Percentiles rank a stretch among this genome's conserved stretches.
phyloP scores from a whole-genome alignment of 305 asterid genomes.

The Solanum hybrid region DNA sequence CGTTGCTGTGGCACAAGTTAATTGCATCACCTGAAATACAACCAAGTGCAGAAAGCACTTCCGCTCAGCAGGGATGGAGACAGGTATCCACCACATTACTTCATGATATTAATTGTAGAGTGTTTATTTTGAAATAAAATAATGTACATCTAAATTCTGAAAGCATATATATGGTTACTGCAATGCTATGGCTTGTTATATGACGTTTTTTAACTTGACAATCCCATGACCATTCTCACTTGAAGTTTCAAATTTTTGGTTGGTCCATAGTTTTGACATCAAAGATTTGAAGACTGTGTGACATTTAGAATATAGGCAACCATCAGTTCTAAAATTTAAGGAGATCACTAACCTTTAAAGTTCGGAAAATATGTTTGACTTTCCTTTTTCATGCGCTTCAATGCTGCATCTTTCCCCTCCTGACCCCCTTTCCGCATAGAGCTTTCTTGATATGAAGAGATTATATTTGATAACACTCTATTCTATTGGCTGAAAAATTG shows the following conservation, averaged over 20 bases:
- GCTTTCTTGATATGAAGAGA: neutral
- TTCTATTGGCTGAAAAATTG: neutral
- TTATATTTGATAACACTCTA: neutral
- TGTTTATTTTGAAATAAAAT: neutral
- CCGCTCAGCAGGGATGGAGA: constrained; percentile 99
- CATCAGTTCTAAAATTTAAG: neutral
- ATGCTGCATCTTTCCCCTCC: neutral
- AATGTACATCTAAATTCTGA: neutral
- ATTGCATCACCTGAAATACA: constrained; percentile 88
- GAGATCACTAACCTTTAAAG: neutral
- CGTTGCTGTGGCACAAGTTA: constrained; percentile 96
- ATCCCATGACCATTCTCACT: neutral
- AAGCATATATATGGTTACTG: neutral
- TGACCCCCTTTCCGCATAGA: neutral
- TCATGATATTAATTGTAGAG: neutral
- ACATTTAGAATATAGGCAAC: neutral
- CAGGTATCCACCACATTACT: constrained; percentile 46
- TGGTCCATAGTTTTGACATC: neutral
- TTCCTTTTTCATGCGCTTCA: neutral
- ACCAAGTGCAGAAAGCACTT: constrained; percentile 88
- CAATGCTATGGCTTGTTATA: neutral
- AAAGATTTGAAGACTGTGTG: neutral
- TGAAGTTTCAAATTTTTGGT: neutral
- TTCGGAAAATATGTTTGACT: neutral
- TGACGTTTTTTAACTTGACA: neutral